Conservation (phyloP, 371 early-diverging fungal species). For the Apophysomyces variabilis region DNA sequence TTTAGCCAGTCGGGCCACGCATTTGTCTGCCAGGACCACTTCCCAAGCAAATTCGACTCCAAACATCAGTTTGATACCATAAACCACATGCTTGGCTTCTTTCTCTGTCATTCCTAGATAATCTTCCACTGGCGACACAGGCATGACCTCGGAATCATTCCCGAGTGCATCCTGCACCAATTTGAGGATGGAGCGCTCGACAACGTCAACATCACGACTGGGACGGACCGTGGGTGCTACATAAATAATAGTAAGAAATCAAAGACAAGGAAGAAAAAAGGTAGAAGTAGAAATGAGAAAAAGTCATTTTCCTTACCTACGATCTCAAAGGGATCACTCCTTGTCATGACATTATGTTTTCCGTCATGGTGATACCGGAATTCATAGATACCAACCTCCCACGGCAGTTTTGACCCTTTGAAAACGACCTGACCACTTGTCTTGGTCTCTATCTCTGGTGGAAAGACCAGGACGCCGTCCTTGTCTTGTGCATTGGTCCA, state of each 20-base stretch:
- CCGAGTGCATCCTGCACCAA: slow-evolving; percentile 45
- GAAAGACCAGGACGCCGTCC: slow-evolving; percentile 24
- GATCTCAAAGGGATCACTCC: slow-evolving; percentile 81
- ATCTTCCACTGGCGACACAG: slow-evolving; percentile 56
- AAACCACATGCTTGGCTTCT: slow-evolving; percentile 77
- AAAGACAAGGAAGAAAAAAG: not conserved
- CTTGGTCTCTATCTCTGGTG: slow-evolving; percentile 25
- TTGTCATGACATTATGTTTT: slow-evolving; percentile 82
- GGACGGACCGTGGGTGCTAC: slow-evolving; percentile 22
- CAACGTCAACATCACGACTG: slow-evolving; percentile 23
- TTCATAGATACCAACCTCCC: slow-evolving; percentile 87
- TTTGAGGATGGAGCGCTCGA: slow-evolving; percentile 32
- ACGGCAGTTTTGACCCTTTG: slow-evolving; percentile 71
- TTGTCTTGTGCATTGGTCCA: slow-evolving; percentile 37
- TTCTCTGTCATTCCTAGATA: slow-evolving; percentile 68
- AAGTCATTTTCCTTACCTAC: slow-evolving; percentile 33
- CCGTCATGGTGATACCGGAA: slow-evolving; percentile 89
- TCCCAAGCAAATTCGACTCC: slow-evolving; percentile 90
- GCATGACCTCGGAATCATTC: slow-evolving; percentile 58
- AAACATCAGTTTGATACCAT: slow-evolving; percentile 78
- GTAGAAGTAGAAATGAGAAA: not conserved
- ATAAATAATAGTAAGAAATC: no score
- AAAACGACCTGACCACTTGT: slow-evolving; percentile 41
- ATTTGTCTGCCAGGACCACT: slow-evolving; percentile 68
- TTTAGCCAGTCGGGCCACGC: slow-evolving; percentile 50